These are phyloP conservation scores for Inosperma sp. DNA, from an alignment of 768 basidiomycete genomes.

Conservation along the genomic window DNA sequence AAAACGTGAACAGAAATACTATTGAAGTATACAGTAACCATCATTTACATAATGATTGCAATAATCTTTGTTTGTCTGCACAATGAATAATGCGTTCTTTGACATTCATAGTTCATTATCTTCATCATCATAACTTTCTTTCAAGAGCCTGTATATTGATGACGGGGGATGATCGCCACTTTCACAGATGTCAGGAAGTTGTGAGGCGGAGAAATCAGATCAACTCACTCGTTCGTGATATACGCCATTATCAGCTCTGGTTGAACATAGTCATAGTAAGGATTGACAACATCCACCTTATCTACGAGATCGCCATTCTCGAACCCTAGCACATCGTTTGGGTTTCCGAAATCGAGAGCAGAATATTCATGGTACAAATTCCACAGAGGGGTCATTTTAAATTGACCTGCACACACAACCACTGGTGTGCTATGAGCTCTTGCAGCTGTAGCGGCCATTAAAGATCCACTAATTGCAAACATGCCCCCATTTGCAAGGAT, in stretches of 20 bases:
- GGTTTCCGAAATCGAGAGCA: slow-evolving; percentile 75
- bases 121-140: slow-evolving; percentile 94
- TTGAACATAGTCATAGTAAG: slow-evolving; percentile 94
- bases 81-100: slow-evolving; percentile 12
- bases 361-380: slow-evolving; percentile 84
- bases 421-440: slow-evolving; percentile 88
- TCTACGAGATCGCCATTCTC: slow-evolving; percentile 77
- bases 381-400: slow-evolving; percentile 92
- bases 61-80: slow-evolving; percentile 1
- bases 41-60: not conserved
- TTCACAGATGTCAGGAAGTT: slow-evolving; percentile 9
- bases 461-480: slow-evolving; percentile 83
- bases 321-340: slow-evolving; percentile 58
- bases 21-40: not conserved
- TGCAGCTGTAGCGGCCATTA: slow-evolving; percentile 83
- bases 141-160: slow-evolving; percentile 86
- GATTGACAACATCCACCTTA: slow-evolving; percentile 89
- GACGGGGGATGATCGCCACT: slow-evolving; percentile 97
- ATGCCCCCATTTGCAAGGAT: slow-evolving; percentile 96
- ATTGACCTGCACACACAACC: slow-evolving; percentile 92
- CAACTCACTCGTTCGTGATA: slow-evolving; percentile 92
- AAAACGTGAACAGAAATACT: not conserved
- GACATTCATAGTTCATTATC: slow-evolving; percentile 67
- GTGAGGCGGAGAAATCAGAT: slow-evolving; percentile 12
- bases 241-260: slow-evolving; percentile 91